Percentiles rank a stretch among this genome's conserved stretches.
Conservation (phyloP, 2,329 filamentous ascomycete species). For the Ophiostoma ulmi region DNA sequence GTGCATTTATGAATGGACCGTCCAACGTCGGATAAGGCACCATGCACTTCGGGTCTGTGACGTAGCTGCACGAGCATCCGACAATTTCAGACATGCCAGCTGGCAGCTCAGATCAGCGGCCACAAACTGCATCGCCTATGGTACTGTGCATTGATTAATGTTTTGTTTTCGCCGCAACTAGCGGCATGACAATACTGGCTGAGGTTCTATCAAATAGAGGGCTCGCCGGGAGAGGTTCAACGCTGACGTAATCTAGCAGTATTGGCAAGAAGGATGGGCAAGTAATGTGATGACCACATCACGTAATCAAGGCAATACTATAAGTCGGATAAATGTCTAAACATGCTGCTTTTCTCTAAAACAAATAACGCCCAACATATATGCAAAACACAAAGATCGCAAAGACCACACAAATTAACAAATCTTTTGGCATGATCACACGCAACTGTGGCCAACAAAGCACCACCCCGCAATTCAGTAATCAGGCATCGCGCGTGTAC, state of each 20-base stretch:
- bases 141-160: neutral
- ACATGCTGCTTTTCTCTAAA: neutral
- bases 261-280: neutral
- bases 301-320: neutral
- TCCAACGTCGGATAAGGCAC: neutral
- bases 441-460: neutral
- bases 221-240: neutral
- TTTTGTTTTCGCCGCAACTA: neutral
- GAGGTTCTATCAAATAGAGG: neutral
- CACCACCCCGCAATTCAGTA: neutral
- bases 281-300: neutral
- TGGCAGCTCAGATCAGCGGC: neutral
- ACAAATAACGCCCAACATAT: neutral
- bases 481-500: constrained; percentile 41
- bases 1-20: neutral
- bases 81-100: neutral
- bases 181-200: neutral
- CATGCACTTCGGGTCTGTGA: neutral
- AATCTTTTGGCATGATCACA: neutral
- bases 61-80: neutral
- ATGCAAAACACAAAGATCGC: neutral
- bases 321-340: neutral
- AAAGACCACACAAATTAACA: neutral
- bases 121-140: neutral
- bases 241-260: neutral